Evolutionary conservation across 73 alveolate species (phyloP), one percentile per base, ranked within the genome.

Genomic region (Paramecium pentaurelia): DNA sequence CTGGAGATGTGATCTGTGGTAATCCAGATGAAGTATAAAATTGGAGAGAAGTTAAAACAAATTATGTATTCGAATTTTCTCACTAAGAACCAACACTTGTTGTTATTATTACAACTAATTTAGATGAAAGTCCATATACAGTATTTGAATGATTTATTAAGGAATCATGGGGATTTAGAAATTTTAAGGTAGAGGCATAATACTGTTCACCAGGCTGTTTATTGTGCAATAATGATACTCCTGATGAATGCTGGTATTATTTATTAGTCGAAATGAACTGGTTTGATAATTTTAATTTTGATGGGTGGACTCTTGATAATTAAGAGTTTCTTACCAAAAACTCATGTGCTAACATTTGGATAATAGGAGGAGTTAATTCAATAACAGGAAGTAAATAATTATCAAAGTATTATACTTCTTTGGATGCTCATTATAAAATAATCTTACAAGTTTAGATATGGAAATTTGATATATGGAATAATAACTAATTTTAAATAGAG

Each of bases 111-210:
- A 60, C 80, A n/a, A 27, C 80, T 7, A n/a, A 4, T 8, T 60
- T 60, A 60, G 80, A 60, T 60, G 80, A 60, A 20, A 12, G 0
- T 25, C 44, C 80, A 27, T 25, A 12, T 10, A 60, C 34, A 25
- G 80, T 60, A 60, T 47, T 12, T 47, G 9, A 8, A 7, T 47
- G 5, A 47, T 47, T 7, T 60, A 7, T 7, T 60, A 11, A 60
- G 80, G 80, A 60, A 60, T 60, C 80, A 8, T 60, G 80, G 80
- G 80, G 80, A 11, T 60, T 60, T 30, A 60, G 80, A 60, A 20
- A 60, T 4, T 60, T 60, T 30, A 4, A 60, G 38, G 80, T 60
- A 9, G 34, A 25, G 4, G 16, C 12, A 25, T 60, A 8, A 12
- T 8, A 10, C 8, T 60, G 80, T 16, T 8, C 80, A 60, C 44